These are phyloP conservation scores for Neurospora sp. DNA, from an alignment of 495 filamentous ascomycete species.

Conservation along the genomic window DNA sequence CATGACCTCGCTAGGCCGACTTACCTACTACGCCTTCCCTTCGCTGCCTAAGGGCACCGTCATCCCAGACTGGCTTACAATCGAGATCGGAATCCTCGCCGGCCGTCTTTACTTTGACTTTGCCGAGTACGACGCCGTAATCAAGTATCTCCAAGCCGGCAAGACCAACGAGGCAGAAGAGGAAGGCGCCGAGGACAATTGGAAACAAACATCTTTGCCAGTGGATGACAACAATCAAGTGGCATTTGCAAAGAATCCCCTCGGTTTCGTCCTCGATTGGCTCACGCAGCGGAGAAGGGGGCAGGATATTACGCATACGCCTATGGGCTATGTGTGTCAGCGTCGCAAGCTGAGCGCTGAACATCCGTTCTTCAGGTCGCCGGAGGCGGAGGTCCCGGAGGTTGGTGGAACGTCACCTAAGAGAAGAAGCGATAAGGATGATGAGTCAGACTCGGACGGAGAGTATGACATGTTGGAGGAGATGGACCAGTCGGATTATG, in stretches of 20 bases:
- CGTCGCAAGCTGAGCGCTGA: not conserved
- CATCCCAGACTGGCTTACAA: conserved; percentile 33
- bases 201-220: not conserved
- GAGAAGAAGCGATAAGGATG: not conserved
- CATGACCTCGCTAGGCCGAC: conserved; percentile 43
- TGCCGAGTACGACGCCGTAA: conserved; percentile 19
- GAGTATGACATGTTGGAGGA: not conserved
- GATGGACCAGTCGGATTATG: not conserved
- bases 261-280: conserved; percentile 42
- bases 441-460: not conserved
- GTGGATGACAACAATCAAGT: not conserved
- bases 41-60: conserved; percentile 22
- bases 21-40: conserved; percentile 39
- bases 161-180: not conserved
- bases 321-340: conserved; percentile 43
- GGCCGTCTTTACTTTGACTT: conserved; percentile 46
- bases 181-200: not conserved
- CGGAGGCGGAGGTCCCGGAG: not conserved
- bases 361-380: not conserved
- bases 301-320: conserved; percentile 43
- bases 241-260: conserved; percentile 19
- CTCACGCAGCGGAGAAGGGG: conserved; percentile 38
- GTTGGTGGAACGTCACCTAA: not conserved
- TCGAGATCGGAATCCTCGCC: conserved; percentile 46
- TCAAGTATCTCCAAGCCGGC: not conserved